phyloP scores from a whole-genome alignment of 2,329 filamentous ascomycete species.

The Sporothrix pallida region DNA sequence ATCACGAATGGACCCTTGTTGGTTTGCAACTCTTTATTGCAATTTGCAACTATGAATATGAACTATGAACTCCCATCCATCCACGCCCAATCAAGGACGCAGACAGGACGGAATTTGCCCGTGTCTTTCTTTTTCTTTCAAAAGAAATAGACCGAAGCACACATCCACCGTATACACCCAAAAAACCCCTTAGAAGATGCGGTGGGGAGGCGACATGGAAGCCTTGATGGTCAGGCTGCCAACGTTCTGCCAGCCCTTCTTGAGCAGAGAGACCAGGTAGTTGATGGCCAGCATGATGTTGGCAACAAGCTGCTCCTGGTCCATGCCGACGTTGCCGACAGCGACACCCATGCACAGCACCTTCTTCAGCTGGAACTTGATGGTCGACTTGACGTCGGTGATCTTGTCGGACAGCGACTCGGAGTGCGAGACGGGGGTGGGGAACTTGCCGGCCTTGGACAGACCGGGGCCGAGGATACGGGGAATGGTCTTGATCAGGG shows the following conservation, averaged over 20 bases:
- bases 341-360: constrained; percentile 99
- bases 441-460: constrained; percentile 99
- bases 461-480: constrained; percentile 99
- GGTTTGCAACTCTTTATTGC: constrained; percentile 24
- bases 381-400: constrained; percentile 99
- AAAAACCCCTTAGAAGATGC: constrained; percentile 76
- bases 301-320: constrained; percentile 89
- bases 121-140: neutral
- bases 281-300: constrained; percentile 99
- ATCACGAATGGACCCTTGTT: neutral
- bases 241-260: constrained; percentile 99
- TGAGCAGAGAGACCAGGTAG: constrained; percentile 98
- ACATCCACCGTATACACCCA: neutral
- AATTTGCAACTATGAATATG: constrained; percentile 1
- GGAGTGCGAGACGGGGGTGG: constrained; percentile 93
- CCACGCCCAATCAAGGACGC: constrained; percentile 20
- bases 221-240: constrained; percentile 99
- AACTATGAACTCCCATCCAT: neutral
- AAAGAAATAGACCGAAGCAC: neutral
- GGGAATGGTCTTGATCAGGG: constrained; percentile 99
- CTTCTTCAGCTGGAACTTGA: constrained; percentile 99
- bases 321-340: constrained; percentile 98
- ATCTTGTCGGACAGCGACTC: constrained; percentile 95
- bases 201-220: constrained; percentile 98
- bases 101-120: neutral